These are phyloP conservation scores for Chrysoporthe puriensis DNA, from an alignment of 2,329 filamentous ascomycete species.

Conservation along the genomic window DNA sequence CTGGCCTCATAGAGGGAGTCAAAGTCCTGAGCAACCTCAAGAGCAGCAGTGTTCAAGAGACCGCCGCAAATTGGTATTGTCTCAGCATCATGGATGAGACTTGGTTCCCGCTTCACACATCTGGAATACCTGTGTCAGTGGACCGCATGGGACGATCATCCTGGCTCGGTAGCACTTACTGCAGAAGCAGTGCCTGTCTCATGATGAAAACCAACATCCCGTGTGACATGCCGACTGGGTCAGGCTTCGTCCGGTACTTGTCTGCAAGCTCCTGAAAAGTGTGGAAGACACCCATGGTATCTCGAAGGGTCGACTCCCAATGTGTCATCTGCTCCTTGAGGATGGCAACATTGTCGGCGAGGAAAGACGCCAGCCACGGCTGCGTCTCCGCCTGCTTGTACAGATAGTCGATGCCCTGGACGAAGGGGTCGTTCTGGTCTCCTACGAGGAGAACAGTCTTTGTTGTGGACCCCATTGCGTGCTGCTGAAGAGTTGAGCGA, in stretches of 20 bases:
- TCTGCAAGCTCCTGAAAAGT: slow-evolving; percentile 24
- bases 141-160: background rate
- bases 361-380: slow-evolving; percentile 21
- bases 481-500: slow-evolving; percentile 2
- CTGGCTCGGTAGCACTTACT: slow-evolving; percentile 4
- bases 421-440: slow-evolving; percentile 24
- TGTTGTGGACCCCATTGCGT: slow-evolving; percentile 23
- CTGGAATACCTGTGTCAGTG: slow-evolving; percentile 5
- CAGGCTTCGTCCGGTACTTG: slow-evolving; percentile 22
- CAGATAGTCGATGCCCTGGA: slow-evolving; percentile 24
- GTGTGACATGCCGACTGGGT: slow-evolving; percentile 23
- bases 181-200: slow-evolving; percentile 21
- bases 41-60: slow-evolving; percentile 22
- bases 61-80: slow-evolving; percentile 22
- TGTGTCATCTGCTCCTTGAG: slow-evolving; percentile 26
- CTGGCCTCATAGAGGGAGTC: slow-evolving; percentile 25
- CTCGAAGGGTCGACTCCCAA: slow-evolving; percentile 20
- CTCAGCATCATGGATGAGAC: slow-evolving; percentile 18
- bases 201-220: slow-evolving; percentile 24
- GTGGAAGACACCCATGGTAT: slow-evolving; percentile 24
- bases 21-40: slow-evolving; percentile 18
- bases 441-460: slow-evolving; percentile 24
- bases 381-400: slow-evolving; percentile 25
- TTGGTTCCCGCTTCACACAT: slow-evolving; percentile 18
- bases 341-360: slow-evolving; percentile 23